A percentile compares a stretch with the other conserved stretches of the same genome.
Conservation (phyloP, 805 yeast species). For the Candida germanica region DNA sequence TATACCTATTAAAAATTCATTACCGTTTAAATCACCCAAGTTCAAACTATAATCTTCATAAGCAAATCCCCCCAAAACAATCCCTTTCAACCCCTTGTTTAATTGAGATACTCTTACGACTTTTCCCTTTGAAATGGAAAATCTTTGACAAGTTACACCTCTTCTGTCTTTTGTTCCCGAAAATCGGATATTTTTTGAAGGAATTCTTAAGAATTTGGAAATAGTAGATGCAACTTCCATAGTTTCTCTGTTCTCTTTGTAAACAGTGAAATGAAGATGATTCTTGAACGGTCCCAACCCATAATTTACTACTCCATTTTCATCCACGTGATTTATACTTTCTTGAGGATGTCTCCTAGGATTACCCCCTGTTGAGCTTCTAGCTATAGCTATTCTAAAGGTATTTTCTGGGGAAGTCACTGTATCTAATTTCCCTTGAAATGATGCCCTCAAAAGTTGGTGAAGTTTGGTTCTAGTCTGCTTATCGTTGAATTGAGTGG, state of each 20-base stretch:
- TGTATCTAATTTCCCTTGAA: conserved; percentile 73
- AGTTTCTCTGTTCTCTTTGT: conserved; percentile 94
- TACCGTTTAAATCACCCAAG: conserved; percentile 85
- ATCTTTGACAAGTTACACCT: conserved; percentile 88
- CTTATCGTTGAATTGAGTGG: conserved; percentile 60
- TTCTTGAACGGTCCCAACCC: conserved; percentile 71
- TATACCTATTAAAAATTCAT: conserved; percentile 81
- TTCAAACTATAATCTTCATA: conserved; percentile 61
- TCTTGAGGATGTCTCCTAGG: conserved; percentile 40
- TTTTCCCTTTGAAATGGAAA: conserved; percentile 64
- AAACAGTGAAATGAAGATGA: conserved; percentile 72
- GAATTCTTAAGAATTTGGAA: conserved; percentile 69
- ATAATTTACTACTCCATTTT: conserved; percentile 57
- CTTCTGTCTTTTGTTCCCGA: conserved; percentile 98
- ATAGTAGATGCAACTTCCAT: conserved; percentile 87
- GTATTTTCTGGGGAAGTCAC: conserved; percentile 67
- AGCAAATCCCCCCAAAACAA: conserved; percentile 73
- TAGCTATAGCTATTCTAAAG: conserved; percentile 59
- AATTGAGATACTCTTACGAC: conserved; percentile 73
- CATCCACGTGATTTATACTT: conserved; percentile 38
- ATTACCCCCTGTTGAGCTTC: conserved; percentile 25
- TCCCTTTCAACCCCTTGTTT: conserved; percentile 73
- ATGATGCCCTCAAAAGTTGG: conserved; percentile 68
- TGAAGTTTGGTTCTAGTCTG: conserved; percentile 75
- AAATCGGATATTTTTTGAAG: conserved; percentile 67